Conservation (phyloP, 306 rosid genomes). For the Luffa acutangula region DNA sequence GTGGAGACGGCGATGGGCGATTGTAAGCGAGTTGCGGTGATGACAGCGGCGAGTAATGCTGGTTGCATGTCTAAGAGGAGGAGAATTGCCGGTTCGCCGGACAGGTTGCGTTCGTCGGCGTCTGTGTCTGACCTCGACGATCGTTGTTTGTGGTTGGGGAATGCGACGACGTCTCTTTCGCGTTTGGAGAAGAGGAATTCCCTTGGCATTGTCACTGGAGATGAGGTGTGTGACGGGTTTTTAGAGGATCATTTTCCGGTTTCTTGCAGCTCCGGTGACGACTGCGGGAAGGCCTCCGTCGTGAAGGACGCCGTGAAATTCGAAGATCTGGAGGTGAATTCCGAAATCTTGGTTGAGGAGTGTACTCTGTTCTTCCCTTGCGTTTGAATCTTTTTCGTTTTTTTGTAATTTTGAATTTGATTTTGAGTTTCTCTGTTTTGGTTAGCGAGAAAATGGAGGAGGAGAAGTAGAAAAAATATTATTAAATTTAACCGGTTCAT, state of each 20-base stretch:
- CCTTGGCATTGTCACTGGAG: neutral
- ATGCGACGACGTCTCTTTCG: constrained; percentile 11
- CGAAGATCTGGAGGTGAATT: constrained; percentile 55
- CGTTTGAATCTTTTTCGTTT: neutral
- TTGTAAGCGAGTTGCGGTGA: constrained; percentile 30
- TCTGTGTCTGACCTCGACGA: neutral
- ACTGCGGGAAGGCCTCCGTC: constrained; percentile 12
- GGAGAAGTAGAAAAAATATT: neutral
- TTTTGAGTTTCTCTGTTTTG: constrained; percentile 10
- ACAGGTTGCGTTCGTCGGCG: neutral
- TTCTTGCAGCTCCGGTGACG: constrained; percentile 40
- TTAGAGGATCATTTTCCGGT: constrained; percentile 20
- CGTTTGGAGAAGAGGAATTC: constrained; percentile 14
- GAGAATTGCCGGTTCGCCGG: constrained; percentile 18
- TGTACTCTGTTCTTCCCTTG: neutral
- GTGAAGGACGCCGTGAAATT: constrained; percentile 9
- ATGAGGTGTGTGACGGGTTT: neutral
- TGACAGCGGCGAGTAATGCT: constrained; percentile 19
- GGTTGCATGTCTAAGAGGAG: constrained; percentile 38
- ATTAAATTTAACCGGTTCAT: neutral
- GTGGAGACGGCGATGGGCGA: constrained; percentile 25
- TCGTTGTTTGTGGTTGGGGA: constrained; percentile 4
- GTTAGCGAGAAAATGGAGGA: neutral
- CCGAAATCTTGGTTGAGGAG: constrained; percentile 9
- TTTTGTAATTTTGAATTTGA: neutral